Evolutionary conservation across 2,329 filamentous ascomycete species (phyloP).

Genomic region (Myriosclerotinia duriaeana): DNA sequence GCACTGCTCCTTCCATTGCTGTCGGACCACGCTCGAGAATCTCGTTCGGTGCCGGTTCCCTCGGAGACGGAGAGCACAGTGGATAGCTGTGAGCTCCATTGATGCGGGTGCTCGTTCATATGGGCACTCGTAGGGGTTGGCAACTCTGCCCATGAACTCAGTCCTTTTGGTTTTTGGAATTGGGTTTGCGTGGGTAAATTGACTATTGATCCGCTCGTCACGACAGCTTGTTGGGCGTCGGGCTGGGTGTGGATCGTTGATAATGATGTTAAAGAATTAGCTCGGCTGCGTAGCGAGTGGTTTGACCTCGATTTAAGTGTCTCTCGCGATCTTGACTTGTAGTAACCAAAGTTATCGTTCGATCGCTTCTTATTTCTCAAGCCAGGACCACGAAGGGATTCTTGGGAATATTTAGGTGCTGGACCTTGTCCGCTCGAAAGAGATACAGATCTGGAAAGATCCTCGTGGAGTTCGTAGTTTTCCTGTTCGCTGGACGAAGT

Average conservation of each 20-base stretch:
- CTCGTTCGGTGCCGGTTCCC: constrained; percentile 46
- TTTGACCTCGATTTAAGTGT: constrained; percentile 42
- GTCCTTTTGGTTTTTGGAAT: constrained; percentile 26
- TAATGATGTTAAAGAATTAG: constrained; percentile 56
- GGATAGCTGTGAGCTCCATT: constrained; percentile 64
- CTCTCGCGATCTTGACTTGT: constrained; percentile 53
- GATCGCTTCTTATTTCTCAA: constrained; percentile 52
- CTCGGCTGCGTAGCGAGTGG: constrained; percentile 39
- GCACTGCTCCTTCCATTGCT: constrained; percentile 50
- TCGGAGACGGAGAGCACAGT: constrained; percentile 64
- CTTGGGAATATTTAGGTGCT: constrained; percentile 54
- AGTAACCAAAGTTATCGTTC: constrained; percentile 51
- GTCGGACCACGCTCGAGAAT: constrained; percentile 48
- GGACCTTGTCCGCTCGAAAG: constrained; percentile 37
- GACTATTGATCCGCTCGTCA: constrained; percentile 37
- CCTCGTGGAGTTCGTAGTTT: constrained; percentile 57
- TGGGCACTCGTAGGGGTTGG: constrained; percentile 39
- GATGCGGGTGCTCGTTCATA: constrained; percentile 54
- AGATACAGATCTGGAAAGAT: constrained; percentile 45
- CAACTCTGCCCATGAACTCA: constrained; percentile 42
- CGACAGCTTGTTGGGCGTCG: constrained; percentile 37
- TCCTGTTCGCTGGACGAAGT: constrained; percentile 34
- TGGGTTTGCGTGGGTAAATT: constrained; percentile 32
- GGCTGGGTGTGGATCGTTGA: constrained; percentile 50
- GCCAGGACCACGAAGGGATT: constrained; percentile 59